Evolutionary conservation across 139 green algal species (phyloP), one percentile per base, ranked within the genome.

Genomic region (Chlamydomonas urium): DNA sequence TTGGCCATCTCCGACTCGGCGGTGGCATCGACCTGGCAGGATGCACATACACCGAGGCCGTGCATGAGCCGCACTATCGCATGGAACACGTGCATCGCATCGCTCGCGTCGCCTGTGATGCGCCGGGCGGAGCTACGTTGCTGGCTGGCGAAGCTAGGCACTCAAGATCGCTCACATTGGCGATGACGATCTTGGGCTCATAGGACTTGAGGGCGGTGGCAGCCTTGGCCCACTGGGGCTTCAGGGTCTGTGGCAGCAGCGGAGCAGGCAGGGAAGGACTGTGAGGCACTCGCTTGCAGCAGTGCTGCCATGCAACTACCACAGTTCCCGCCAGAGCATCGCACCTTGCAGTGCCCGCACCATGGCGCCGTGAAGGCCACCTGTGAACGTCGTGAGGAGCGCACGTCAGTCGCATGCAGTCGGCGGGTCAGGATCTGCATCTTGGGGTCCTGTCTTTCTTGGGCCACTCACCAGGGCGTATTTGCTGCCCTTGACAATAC

Each of bases 1-100:
- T 74, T 59, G 14, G 56, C 87, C 23, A 91, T 66, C 2, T 82
- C 76, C 14, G 78, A 73, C 72, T 94, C 82, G 38, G 83, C 81
- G 6, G 90, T 94, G 47, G 88, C 90, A 61, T 95, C 90, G 5
- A 94, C 81, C 87, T 91, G 76, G n/a, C n/a, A n/a, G n/a, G n/a
- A n/a, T n/a, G n/a, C 26, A 47, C 2, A n/a, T 0, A 38, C 33
- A 58, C 1, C 38, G 32, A 4, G 17, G 31, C 0, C 28, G 53
- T 62, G 10, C 14, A 62, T 32, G 5, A 62, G 23, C 24, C n/a
- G 23, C 53, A 62, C 5, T 53, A n/a, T 53, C 45, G 17, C 45
- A n/a, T n/a, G 14, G 45, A 53, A 53, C 14, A 53, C 45, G 45
- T 53, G 14, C 45, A n/a, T 53, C 14, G 45, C 17, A 17, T 53